Evolutionary conservation across 306 rosid genomes (phyloP).

Genomic region (Cicer bijugum): DNA sequence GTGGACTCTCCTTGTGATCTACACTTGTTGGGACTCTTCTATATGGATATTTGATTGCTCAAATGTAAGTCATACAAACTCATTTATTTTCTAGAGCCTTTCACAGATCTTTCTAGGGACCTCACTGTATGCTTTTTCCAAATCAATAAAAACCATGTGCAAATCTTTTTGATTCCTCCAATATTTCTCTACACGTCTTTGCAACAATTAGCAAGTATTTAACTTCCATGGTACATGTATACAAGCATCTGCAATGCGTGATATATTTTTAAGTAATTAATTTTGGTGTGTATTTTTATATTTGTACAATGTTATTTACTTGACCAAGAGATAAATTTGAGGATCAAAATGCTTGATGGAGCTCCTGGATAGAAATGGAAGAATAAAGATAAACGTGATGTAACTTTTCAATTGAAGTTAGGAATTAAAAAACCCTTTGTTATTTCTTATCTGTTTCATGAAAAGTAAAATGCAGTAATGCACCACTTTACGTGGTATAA

Average conservation of each 20-base stretch:
- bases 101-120: neutral
- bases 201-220: neutral
- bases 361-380: slow-evolving; percentile 19
- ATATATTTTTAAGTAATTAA: neutral
- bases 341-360: slow-evolving; percentile 39
- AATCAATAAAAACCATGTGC: neutral
- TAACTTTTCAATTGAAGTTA: neutral
- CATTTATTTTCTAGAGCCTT: neutral
- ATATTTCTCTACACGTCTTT: neutral
- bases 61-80: slow-evolving; percentile 5
- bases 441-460: slow-evolving; percentile 15
- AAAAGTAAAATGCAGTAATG: neutral
- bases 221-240: neutral
- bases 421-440: neutral
- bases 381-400: slow-evolving; percentile 25
- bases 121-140: neutral
- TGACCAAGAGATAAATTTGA: slow-evolving; percentile 21
- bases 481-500: slow-evolving; percentile 26
- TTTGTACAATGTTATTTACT: slow-evolving; percentile 40
- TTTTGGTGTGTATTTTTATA: slow-evolving; percentile 28
- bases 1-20: neutral
- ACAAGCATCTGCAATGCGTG: neutral
- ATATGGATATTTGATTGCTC: neutral
- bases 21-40: neutral
- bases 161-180: slow-evolving; percentile 1